Evolutionary conservation across 2,329 filamentous ascomycete species (phyloP), one percentile per base, ranked within the genome.

Genomic region (Aurifilum marmelostoma): DNA sequence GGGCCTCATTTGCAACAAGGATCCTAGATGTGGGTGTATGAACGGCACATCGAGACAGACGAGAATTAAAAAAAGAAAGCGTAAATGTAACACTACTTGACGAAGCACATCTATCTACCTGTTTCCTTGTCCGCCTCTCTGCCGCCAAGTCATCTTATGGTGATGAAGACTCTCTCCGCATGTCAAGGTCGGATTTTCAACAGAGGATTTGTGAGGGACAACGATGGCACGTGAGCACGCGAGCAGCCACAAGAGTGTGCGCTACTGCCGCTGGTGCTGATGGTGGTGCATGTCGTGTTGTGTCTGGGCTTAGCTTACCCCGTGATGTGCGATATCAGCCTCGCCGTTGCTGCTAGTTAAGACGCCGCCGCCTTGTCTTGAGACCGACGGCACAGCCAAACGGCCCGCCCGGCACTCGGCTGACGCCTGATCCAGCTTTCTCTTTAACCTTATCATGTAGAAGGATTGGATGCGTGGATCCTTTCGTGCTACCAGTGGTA

Each of bases 71-170:
- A 52, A 12, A 52, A 34, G 54, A n/a, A 52, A 65, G 60, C 37
- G 54, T 63, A 63, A 68, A 59, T 66, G 63, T 68, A 70, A 70
- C 56, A 70, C 47, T 56, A 68, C 62, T 62, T 63, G 43, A 54
- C 37, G 21, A 34, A 43, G 18, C 9, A 21, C 14, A n/a, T 8
- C 11, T 2, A 34, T 18, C 16, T 39, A 39, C 12, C n/a, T n/a
- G n/a, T 16, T 59, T 59, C 24, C 32, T 32, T 37, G 21, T 34
- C 7, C 12, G 59, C 21, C 21, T 16, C 24, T 63, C 18, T 63
- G 14, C 27, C n/a, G 34, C 16, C 59, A 39, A 2, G 7, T 6
- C 43, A 0, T 11, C 59, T 43, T 37, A 8, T n/a, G n/a, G n/a
- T n/a, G n/a, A n/a, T n/a, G n/a, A n/a, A n/a, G 29, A 34, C 34